A percentile compares a stretch with the other conserved stretches of the same genome.
Evolutionary conservation across 208 protist species (phyloP).

Genomic region (Trypanosoma melophagium): DNA sequence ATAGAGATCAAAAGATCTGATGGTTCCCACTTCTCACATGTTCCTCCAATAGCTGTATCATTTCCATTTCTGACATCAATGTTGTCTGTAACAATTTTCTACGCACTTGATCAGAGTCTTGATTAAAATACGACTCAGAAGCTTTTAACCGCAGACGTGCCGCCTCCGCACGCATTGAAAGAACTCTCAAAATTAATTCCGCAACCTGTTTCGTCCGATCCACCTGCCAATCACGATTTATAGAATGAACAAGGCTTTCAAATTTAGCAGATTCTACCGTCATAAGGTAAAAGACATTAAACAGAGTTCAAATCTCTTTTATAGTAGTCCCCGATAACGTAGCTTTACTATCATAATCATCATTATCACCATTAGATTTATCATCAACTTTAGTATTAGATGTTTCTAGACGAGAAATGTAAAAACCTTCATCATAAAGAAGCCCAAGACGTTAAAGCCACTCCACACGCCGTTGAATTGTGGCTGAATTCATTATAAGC

Average conservation of each 20-base stretch:
- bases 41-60: constrained; percentile 26
- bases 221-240: constrained; percentile 47
- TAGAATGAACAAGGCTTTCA: constrained; percentile 36
- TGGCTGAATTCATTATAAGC: neutral
- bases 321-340: constrained; percentile 9
- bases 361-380: constrained; percentile 12
- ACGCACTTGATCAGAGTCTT: constrained; percentile 17
- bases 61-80: constrained; percentile 51
- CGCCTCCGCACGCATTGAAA: constrained; percentile 22
- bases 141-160: constrained; percentile 12
- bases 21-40: constrained; percentile 8
- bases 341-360: neutral
- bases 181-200: constrained; percentile 9
- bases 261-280: constrained; percentile 11
- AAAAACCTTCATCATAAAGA: constrained; percentile 83
- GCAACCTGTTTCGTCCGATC: constrained; percentile 25
- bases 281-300: constrained; percentile 46
- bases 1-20: constrained; percentile 17
- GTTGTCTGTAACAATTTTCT: constrained; percentile 35
- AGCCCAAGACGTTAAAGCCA: constrained; percentile 72
- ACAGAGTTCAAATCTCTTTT: constrained; percentile 35
- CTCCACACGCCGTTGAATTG: constrained; percentile 48
- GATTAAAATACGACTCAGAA: constrained; percentile 4
- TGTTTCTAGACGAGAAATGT: constrained; percentile 46
- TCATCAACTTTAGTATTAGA: constrained; percentile 5